phyloP scores from a whole-genome alignment of 1,139 yeast species.

The Taphrina flavorubra region DNA sequence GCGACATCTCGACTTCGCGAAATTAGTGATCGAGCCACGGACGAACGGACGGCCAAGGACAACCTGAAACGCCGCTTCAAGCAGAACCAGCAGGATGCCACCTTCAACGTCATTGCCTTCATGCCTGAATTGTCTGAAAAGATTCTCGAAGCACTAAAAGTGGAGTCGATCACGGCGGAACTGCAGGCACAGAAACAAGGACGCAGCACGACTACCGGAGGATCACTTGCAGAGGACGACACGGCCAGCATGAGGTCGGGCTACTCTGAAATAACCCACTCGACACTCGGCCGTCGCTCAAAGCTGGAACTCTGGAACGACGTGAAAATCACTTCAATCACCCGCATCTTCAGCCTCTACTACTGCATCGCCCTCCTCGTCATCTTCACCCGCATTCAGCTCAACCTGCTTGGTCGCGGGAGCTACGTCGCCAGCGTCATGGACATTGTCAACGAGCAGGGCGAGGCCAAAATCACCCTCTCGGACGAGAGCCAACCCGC shows the following conservation, averaged over 20 bases:
- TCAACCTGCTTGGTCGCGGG: conserved; percentile 84
- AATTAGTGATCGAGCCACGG: conserved; percentile 70
- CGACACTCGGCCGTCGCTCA: conserved; percentile 50
- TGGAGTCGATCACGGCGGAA: conserved; percentile 74
- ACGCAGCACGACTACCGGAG: conserved; percentile 40
- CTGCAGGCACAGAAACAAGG: conserved; percentile 65
- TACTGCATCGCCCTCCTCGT: conserved; percentile 74
- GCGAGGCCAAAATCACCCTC: conserved; percentile 49
- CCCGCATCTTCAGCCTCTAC: conserved; percentile 73
- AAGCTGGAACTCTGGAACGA: conserved; percentile 86
- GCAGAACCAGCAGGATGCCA: conserved; percentile 91
- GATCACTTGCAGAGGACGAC: conserved; percentile 30
- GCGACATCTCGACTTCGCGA: conserved; percentile 66
- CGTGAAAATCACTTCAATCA: conserved; percentile 70
- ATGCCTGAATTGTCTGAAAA: conserved; percentile 77
- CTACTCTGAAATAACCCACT: conserved; percentile 28
- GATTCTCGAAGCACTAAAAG: conserved; percentile 67
- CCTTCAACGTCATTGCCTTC: conserved; percentile 80
- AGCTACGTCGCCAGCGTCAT: conserved; percentile 81
- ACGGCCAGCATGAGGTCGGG: conserved; percentile 39
- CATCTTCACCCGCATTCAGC: conserved; percentile 78
- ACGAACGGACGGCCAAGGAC: conserved; percentile 79
- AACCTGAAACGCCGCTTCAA: conserved; percentile 69
- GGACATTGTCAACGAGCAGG: conserved; percentile 53
- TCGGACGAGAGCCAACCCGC: conserved; percentile 38